Conservation (phyloP, 2,329 filamentous ascomycete species). For the Talaromyces marneffei region DNA sequence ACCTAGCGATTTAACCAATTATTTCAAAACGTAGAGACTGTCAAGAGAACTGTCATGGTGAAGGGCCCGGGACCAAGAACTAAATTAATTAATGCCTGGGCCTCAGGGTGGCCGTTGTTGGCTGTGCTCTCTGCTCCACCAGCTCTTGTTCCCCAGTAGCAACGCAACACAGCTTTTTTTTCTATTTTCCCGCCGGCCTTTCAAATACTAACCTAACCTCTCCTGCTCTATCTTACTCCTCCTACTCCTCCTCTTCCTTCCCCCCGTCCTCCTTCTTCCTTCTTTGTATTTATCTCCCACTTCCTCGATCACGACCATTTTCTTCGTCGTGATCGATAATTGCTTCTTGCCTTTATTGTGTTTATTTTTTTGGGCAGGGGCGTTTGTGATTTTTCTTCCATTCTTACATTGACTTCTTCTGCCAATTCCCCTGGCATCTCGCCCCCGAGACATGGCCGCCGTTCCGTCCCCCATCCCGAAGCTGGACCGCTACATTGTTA, state of each 20-base stretch:
- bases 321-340: conserved; percentile 14
- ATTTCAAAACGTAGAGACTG: neutral
- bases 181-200: conserved; percentile 18
- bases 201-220: conserved; percentile 8
- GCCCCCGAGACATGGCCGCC: conserved; percentile 37
- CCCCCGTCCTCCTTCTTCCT: conserved; percentile 15
- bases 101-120: conserved; percentile 4
- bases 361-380: conserved; percentile 14
- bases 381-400: conserved; percentile 11
- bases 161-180: conserved; percentile 17
- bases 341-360: conserved; percentile 9
- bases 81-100: conserved; percentile 13
- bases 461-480: conserved; percentile 55
- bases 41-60: neutral
- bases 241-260: conserved; percentile 11
- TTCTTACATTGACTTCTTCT: conserved; percentile 13
- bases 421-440: conserved; percentile 13
- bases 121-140: conserved; percentile 25
- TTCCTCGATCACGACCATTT: conserved; percentile 14
- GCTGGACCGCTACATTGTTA: conserved; percentile 94
- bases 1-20: neutral
- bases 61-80: neutral
- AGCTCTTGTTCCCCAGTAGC: conserved; percentile 17
- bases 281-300: conserved; percentile 11
- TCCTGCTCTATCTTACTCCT: conserved; percentile 17